Evolutionary conservation across 306 rosid species (phyloP), one percentile per base, ranked within the genome.

Genomic region (Glycyrrhiza uralensis): DNA sequence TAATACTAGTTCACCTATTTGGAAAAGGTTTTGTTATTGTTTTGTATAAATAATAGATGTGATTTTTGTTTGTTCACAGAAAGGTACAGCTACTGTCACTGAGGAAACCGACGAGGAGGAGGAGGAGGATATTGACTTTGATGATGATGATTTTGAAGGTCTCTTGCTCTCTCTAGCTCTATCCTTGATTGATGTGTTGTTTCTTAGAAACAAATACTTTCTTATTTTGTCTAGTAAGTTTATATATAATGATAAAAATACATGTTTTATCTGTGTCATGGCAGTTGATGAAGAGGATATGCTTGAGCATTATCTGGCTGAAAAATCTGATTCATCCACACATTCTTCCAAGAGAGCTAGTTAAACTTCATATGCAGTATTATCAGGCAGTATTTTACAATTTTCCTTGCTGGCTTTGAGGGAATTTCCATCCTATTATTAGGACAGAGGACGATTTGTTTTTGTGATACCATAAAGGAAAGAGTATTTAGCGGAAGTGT

Each of bases 301-400:
- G 99, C 96, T 95, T 42, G 96, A 95, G 79, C 99, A 95, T 79
- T 95, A 89, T 71, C 86, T 95, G 77, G 96, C 99, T 11, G 99
- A 91, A 83, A 95, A 89, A 56, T 36, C 96, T 1, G 93, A 95
- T 72, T 72, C 93, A 36, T 85, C 96, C 60, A 8, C 89, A 4
- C 90, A 84, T 74, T 89, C 94, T 45, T 80, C 87, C 23, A 76
- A 29, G 83, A 84, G 82, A 79, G 87, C 85, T 30, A 77, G 74
- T 81, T 87, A 76, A 86, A 75, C 13, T 44, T 23, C 72, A 51
- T 33, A 24, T 55, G 69, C 70, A 26, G 73, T 79, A 39, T 20
- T 44, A 3, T 50, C n/a, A 8, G 15, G 71, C 39, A 14, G 66
- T 60, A 28, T 32, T 45, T 62, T 49, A 52, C 49, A 26, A 66